Evolutionary conservation across 495 filamentous ascomycete genomes (phyloP).

Genomic region (Tuber brumale): DNA sequence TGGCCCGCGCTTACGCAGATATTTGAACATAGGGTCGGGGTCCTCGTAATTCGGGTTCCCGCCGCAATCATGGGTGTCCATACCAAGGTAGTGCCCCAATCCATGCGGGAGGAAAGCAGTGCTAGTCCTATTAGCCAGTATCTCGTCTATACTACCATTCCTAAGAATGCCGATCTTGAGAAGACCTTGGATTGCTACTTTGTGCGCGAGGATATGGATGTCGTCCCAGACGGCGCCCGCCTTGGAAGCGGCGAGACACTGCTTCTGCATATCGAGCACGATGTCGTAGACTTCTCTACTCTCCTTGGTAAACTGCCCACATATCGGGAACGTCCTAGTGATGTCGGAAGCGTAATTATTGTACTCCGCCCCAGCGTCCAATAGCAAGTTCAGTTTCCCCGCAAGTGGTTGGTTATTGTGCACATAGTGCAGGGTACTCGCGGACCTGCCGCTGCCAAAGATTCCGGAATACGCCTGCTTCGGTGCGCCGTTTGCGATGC

Average conservation of each 20-base stretch:
- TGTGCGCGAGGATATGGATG: conserved; percentile 70
- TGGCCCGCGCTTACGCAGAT: conserved; percentile 71
- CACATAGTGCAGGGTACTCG: conserved; percentile 81
- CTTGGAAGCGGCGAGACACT: conserved; percentile 66
- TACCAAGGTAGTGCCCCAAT: conserved; percentile 82
- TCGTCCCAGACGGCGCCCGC: conserved; percentile 78
- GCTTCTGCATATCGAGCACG: conserved; percentile 75
- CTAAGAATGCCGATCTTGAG: conserved; percentile 68
- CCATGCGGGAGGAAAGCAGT: conserved; percentile 91
- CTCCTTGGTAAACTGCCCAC: conserved; percentile 66
- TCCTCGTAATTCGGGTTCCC: conserved; percentile 82
- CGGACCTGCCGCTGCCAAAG: conserved; percentile 66
- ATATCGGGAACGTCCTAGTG: conserved; percentile 80
- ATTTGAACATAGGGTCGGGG: conserved; percentile 73
- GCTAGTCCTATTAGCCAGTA: conserved; percentile 66
- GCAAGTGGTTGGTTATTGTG: conserved; percentile 63
- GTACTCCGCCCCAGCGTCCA: conserved; percentile 82
- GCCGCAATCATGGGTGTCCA: conserved; percentile 92
- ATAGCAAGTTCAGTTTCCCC: conserved; percentile 64
- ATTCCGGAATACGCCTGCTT: conserved; percentile 83
- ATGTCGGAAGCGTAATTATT: conserved; percentile 78
- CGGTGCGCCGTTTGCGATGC: conserved; percentile 64
- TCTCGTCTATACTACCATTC: conserved; percentile 57
- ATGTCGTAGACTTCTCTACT: conserved; percentile 75
- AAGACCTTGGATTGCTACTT: conserved; percentile 73